Conservation (phyloP, 106 monocot genomes). For the Posidonia australis region DNA sequence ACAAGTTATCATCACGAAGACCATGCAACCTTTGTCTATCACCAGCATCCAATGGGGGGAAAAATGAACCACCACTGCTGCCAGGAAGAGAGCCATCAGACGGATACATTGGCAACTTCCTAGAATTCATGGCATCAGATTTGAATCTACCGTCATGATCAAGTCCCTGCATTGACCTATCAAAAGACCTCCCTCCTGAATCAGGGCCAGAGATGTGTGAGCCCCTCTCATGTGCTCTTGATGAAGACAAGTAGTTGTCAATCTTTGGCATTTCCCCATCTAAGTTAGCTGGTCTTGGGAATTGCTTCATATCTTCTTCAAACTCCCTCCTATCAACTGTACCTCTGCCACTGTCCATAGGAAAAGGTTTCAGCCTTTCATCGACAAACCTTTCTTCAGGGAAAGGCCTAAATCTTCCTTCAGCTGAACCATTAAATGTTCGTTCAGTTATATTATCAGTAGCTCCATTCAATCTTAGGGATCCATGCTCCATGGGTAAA, state of each 20-base stretch:
- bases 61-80: conserved; percentile 11
- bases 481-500: conserved; percentile 10
- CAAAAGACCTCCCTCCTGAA: conserved; percentile 25
- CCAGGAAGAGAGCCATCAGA: conserved; percentile 21
- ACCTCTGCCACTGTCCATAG: conserved; percentile 20
- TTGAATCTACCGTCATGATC: conserved; percentile 3
- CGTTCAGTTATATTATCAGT: conserved; percentile 11
- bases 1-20: conserved; percentile 27
- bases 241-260: conserved; percentile 30
- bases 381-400: conserved; percentile 33
- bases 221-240: conserved; percentile 31
- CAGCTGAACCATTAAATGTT: conserved; percentile 14
- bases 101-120: conserved; percentile 14
- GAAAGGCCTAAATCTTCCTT: conserved; percentile 33
- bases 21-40: conserved; percentile 27
- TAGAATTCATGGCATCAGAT: conserved; percentile 12
- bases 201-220: conserved; percentile 8
- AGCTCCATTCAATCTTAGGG: conserved; percentile 33
- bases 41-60: conserved; percentile 14
- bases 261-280: conserved; percentile 37
- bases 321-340: conserved; percentile 29
- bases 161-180: conserved; percentile 7
- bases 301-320: conserved; percentile 68
- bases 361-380: conserved; percentile 24
- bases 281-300: conserved; percentile 44